phyloP scores from a whole-genome alignment of 345 rosid genomes.

The Heritiera littoralis region DNA sequence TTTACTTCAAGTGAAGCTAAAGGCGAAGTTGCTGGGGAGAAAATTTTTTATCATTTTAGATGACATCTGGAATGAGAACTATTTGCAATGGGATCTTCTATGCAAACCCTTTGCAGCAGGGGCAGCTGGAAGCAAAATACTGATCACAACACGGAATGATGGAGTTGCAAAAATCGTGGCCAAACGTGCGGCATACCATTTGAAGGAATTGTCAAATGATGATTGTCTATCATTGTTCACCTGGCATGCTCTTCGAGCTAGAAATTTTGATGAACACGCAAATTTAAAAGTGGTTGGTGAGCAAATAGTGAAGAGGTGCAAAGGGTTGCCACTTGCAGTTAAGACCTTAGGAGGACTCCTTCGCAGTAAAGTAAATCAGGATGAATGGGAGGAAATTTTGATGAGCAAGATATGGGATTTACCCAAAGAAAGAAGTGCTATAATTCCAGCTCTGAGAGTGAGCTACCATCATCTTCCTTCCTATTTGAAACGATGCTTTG shows the following conservation, averaged over 20 bases:
- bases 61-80: slow-evolving; percentile 24
- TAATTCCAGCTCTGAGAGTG: slow-evolving; percentile 19
- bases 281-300: background rate
- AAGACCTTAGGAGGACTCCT: slow-evolving; percentile 33
- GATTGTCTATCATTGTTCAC: slow-evolving; percentile 21
- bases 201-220: slow-evolving; percentile 18
- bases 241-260: slow-evolving; percentile 18
- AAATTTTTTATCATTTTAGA: slow-evolving; percentile 17
- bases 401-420: slow-evolving; percentile 35
- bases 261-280: background rate
- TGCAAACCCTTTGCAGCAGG: slow-evolving; percentile 19
- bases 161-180: slow-evolving; percentile 1
- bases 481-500: slow-evolving; percentile 30
- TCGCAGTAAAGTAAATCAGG: background rate
- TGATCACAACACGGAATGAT: slow-evolving; percentile 14
- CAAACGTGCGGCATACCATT: background rate
- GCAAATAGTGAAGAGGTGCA: slow-evolving; percentile 25
- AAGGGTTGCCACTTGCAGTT: slow-evolving; percentile 37
- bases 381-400: slow-evolving; percentile 24
- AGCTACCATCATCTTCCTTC: slow-evolving; percentile 36
- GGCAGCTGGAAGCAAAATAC: slow-evolving; percentile 22
- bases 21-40: slow-evolving; percentile 1
- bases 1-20: slow-evolving; percentile 6
- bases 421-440: slow-evolving; percentile 12
- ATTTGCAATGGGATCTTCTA: slow-evolving; percentile 10